Base-by-base conservation (phyloP, 257 asterid species). In the Salvia miltiorrhiza region DNA sequence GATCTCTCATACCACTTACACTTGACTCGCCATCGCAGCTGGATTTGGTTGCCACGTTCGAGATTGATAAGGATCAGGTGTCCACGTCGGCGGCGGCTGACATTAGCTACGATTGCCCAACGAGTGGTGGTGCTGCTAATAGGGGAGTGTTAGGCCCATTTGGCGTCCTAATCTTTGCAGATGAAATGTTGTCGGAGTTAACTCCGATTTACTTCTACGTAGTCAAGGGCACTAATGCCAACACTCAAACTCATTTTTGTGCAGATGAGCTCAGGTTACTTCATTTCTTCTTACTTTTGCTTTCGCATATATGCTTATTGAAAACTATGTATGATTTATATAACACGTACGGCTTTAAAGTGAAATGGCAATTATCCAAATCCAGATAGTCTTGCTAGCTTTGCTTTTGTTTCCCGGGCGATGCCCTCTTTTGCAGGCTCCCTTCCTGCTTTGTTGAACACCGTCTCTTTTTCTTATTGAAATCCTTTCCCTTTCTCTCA, bases 121-220 rank as follows among this genome's bases (percentile, higher is more conserved):
- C 81, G 4, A 78, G 90, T 62, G 92, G 92, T 7, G 97, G 97
- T 9, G 80, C 87, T 70, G 84, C 75, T 45, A 72, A 49, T 9
- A 69, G 96, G 32, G 96, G 96, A 32, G 30, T 50, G 1, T 79
- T 90, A 56, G 97, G 97, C 48, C 97, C 97, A 0, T 90, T 90
- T 39, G 97, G 97, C 3, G 57, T 90, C 10, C 19, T 86, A 0
- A 88, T 90, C 63, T 73, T 85, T 32, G 94, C 92, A 2, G 92
- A 85, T 72, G 82, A 80, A 16, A 71, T 48, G 1, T 69, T 76
- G 1, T 24, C 82, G 0, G 97, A 90, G 77, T 64, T 76, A 7
- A 90, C 96, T 0, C 95, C 96, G 0, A 80, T 90, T 5, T 90
- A 88, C 70, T 90, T 88, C 75, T 90, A 84, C 66, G 67, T 88